phyloP scores from a whole-genome alignment of 495 filamentous ascomycete species.

The Lasiosphaeria ovina region DNA sequence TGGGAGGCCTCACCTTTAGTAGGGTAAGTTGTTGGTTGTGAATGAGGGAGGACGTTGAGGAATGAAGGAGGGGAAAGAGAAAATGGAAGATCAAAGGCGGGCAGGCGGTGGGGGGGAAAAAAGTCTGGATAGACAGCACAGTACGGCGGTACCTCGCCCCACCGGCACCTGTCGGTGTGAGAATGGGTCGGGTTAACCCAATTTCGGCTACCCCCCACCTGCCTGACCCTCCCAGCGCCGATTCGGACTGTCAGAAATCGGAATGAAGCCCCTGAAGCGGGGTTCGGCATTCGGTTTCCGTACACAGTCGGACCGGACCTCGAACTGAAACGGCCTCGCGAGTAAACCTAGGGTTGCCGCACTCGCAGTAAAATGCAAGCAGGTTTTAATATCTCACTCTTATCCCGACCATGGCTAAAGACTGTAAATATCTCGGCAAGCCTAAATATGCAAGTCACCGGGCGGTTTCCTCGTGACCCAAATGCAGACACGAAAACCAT shows the following conservation, averaged over 20 bases:
- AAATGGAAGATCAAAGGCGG: conserved; percentile 3
- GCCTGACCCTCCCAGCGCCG: conserved; percentile 3
- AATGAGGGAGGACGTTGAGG: not conserved
- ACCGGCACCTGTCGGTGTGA: conserved; percentile 2
- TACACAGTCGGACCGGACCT: not conserved
- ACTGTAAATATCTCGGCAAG: too few relatives aligned
- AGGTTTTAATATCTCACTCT: too few relatives aligned
- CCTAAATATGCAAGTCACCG: too few relatives aligned
- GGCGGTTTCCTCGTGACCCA: too few relatives aligned
- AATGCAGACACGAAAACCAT: too few relatives aligned
- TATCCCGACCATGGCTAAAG: too few relatives aligned
- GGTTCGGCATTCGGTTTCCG: conserved; percentile 7
- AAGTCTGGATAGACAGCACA: not conserved
- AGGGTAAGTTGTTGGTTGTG: not conserved
- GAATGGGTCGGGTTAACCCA: conserved; percentile 2
- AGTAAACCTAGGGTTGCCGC: too few relatives aligned
- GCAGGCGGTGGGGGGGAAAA: not conserved
- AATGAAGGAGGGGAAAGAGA: not conserved
- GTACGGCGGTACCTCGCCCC: not conserved
- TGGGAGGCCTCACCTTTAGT: not conserved
- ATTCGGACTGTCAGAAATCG: conserved; percentile 1
- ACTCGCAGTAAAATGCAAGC: too few relatives aligned
- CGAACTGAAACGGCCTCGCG: too few relatives aligned
- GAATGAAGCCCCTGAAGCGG: not conserved
- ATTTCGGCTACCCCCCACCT: not conserved